Base-by-base conservation (phyloP, 2,329 filamentous ascomycete genomes). In the Xylaria arbuscula region DNA sequence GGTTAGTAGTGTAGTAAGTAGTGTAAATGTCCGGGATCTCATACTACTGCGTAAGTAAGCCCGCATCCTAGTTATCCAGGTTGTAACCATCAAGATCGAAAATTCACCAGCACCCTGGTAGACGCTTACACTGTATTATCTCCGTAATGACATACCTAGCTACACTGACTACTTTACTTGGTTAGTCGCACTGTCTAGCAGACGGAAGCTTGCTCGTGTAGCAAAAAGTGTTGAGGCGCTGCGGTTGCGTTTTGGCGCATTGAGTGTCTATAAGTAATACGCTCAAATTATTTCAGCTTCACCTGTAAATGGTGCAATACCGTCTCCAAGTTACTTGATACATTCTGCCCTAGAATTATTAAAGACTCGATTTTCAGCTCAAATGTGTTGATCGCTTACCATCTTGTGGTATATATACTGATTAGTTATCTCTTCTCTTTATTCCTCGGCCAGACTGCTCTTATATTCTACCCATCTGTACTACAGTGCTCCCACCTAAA, bases 61-160 rank as follows among this genome's bases (percentile, higher is more conserved):
- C n/a, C n/a, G n/a, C n/a, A n/a, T n/a, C n/a, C n/a, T n/a, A n/a
- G n/a, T n/a, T n/a, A n/a, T n/a, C n/a, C n/a, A n/a, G n/a, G n/a
- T n/a, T n/a, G n/a, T 28, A 28, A 28, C 28, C 28, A 28, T 28
- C 28, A 5, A 5, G 36, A 55, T 55, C 34, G 22, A 55, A 55
- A 15, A 38, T 45, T 32, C 54, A 40, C 42, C 54, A 40, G 19
- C 54, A 57, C 19, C 13, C 28, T 28, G 28, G 28, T 5, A 7
- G 19, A 42, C 11, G 54, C 38, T 55, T 48, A 62, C 64, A 62
- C 59, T 66, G 58, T 62, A 58, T 62, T 55, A 59, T 67, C 53
- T 32, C 40, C 11, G 40, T 24, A 47, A 32, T 15, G 6, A 54
- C 64, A 59, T 40, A 36, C 34, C 10, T 51, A 53, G 47, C 53